A percentile compares a stretch with the other conserved stretches of the same genome.
phyloP scores from a whole-genome alignment of 768 basidiomycete genomes.

The Leccinum subtestaceum region DNA sequence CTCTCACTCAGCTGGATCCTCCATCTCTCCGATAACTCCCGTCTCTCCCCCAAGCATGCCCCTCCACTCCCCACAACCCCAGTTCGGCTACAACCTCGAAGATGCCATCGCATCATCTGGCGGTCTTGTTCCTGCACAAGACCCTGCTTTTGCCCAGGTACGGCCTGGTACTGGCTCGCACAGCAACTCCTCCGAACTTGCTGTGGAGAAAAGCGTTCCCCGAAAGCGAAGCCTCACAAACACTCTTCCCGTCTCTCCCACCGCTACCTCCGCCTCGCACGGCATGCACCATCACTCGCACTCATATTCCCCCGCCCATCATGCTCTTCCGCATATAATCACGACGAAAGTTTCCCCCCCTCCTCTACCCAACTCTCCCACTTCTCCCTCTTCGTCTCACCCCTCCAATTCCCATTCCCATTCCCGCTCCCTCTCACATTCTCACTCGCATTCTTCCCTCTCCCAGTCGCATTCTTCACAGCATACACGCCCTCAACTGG shows the following conservation, averaged over 20 bases:
- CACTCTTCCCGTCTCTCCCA: conserved; percentile 36
- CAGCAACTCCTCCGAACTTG: conserved; percentile 43
- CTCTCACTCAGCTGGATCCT: conserved; percentile 24
- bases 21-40: conserved; percentile 55
- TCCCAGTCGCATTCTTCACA: conserved; percentile 20
- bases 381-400: conserved; percentile 25
- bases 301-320: conserved; percentile 20
- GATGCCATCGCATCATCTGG: conserved; percentile 28
- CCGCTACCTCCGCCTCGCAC: conserved; percentile 9
- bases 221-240: conserved; percentile 65
- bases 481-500: conserved; percentile 25
- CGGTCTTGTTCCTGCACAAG: conserved; percentile 29
- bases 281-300: conserved; percentile 27
- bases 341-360: conserved; percentile 32
- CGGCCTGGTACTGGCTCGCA: conserved; percentile 40
- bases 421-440: conserved; percentile 20
- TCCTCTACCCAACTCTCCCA: conserved; percentile 22
- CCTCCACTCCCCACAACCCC: conserved; percentile 43
- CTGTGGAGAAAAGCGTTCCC: conserved; percentile 51
- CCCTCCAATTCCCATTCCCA: conserved; percentile 22
- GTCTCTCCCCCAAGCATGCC: conserved; percentile 48
- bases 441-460: conserved; percentile 23
- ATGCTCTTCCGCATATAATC: conserved; percentile 28
- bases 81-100: conserved; percentile 53
- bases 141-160: conserved; percentile 28